phyloP scores from a whole-genome alignment of 371 early-diverging fungal genomes.

The Fennellomyces sp. region DNA sequence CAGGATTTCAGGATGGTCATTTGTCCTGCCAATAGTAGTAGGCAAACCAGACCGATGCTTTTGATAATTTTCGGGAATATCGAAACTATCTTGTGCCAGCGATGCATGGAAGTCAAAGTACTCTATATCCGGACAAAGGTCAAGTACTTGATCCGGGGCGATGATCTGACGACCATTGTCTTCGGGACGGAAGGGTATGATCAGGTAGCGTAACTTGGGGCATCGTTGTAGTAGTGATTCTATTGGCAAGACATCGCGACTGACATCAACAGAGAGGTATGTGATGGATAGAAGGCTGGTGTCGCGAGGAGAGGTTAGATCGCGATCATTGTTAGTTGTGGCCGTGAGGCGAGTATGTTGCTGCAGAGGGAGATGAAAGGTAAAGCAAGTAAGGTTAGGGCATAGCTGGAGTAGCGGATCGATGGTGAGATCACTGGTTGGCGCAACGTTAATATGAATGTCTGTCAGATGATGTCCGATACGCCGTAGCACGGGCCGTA shows the following conservation, averaged over 20 bases:
- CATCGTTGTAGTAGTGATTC: not conserved
- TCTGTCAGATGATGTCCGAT: not conserved
- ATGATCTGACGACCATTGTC: not conserved
- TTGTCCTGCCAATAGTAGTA: not conserved
- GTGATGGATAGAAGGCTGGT: not conserved
- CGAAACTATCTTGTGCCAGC: not conserved
- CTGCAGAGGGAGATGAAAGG: slow-evolving; percentile 1
- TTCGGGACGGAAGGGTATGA: not conserved
- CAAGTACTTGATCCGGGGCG: not conserved
- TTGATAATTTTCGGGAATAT: not conserved
- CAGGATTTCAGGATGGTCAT: not conserved
- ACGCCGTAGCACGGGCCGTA: not conserved
- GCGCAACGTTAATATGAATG: not conserved
- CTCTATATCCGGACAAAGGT: slow-evolving; percentile 4
- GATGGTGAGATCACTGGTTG: not conserved
- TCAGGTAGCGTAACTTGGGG: not conserved
- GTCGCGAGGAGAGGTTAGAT: too few species aligned
- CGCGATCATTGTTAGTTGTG: too few species aligned
- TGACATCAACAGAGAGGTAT: not conserved
- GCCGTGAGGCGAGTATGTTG: too few species aligned
- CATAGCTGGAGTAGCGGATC: not conserved
- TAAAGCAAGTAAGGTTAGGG: not conserved
- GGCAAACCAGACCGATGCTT: not conserved
- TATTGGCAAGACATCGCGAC: not conserved
- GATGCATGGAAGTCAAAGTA: slow-evolving; percentile 3